Evolutionary conservation across 169 alveolate species (phyloP).

Genomic region (Eimeria falciformis): DNA sequence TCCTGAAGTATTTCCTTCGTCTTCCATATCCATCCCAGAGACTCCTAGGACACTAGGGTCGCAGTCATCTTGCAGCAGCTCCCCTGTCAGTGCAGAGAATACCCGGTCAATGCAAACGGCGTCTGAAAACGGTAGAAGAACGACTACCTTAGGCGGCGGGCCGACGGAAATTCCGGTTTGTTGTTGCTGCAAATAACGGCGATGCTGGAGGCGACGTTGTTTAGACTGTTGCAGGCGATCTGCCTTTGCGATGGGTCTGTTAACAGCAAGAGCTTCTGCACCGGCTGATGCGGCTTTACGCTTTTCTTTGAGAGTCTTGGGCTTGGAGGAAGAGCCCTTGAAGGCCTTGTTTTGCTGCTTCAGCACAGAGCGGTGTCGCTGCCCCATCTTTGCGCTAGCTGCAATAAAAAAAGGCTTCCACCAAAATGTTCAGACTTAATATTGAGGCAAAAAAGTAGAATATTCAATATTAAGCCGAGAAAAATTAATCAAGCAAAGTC

Average conservation of each 20-base stretch:
- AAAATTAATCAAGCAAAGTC: too few relatives aligned
- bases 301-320: conserved; percentile 62
- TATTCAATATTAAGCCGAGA: too few relatives aligned
- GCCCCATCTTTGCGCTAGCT: conserved; percentile 63
- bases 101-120: conserved; percentile 9
- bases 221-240: conserved; percentile 60
- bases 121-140: conserved; percentile 53
- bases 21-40: conserved; percentile 2
- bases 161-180: neutral
- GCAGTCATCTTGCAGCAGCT: neutral
- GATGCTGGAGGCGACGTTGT: conserved; percentile 63
- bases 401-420: neutral
- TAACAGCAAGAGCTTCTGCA: conserved; percentile 9
- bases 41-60: neutral
- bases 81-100: neutral
- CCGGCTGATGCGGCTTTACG: conserved; percentile 54
- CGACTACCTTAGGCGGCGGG: conserved; percentile 64
- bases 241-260: conserved; percentile 18
- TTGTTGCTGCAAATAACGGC: conserved; percentile 34
- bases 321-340: conserved; percentile 61
- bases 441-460: too few relatives aligned
- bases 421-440: too few relatives aligned
- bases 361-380: conserved; percentile 72
- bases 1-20: neutral
- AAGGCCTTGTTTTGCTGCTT: conserved; percentile 78